Evolutionary conservation across 1,284 basidiomycete species (phyloP), one percentile per base, ranked within the genome.

Genomic region (Vanrija pseudolonga): DNA sequence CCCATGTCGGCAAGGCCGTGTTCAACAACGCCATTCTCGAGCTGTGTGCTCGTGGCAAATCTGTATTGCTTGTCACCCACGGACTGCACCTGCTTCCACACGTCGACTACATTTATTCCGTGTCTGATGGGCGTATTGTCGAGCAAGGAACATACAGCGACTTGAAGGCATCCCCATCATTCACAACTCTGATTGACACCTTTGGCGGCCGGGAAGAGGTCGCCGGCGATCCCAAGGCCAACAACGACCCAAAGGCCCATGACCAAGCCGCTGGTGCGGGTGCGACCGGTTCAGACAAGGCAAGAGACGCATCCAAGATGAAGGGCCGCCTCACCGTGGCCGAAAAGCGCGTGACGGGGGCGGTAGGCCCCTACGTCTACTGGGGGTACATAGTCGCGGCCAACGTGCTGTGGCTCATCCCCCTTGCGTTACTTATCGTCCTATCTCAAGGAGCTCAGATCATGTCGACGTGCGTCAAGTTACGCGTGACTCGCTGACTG

Each of bases 181-280:
- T 88, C 63, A 80, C 82, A 3, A 76, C 79, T 19, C 79, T 90
- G 5, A 79, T 85, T 58, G 73, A 76, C 32, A 84, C 86, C 60
- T 88, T 86, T 62, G 85, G 84, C n/a, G 83, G 83, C 26, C 81
- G 53, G n/a, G n/a, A n/a, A n/a, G n/a, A n/a, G n/a, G n/a, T n/a
- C n/a, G n/a, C n/a, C n/a, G n/a, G n/a, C n/a, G n/a, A n/a, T n/a
- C n/a, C n/a, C n/a, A n/a, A n/a, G n/a, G n/a, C n/a, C n/a, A n/a
- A n/a, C n/a, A n/a, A n/a, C n/a, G n/a, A n/a, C n/a, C n/a, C n/a
- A n/a, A n/a, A n/a, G n/a, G n/a, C n/a, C n/a, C n/a, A n/a, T n/a
- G n/a, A n/a, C n/a, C n/a, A n/a, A n/a, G n/a, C n/a, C n/a, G n/a
- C n/a, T n/a, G n/a, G n/a, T n/a, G n/a, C n/a, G n/a, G 62, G 68